phyloP scores from a whole-genome alignment of 2,329 filamentous ascomycete genomes.

The Curvularia sp. region DNA sequence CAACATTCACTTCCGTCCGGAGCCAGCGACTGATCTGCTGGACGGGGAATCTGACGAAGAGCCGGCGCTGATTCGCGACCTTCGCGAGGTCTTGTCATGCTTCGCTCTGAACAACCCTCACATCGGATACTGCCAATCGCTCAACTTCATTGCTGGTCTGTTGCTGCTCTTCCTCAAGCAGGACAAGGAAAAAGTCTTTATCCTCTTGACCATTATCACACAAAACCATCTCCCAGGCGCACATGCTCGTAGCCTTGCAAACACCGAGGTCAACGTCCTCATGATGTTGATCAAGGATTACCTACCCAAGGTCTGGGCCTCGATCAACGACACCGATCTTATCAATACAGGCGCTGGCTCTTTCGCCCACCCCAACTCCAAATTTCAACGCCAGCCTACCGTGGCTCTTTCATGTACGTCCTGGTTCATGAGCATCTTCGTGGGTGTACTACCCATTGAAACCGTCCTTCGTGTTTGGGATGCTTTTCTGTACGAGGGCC shows the following conservation, averaged over 20 bases:
- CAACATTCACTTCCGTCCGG: slow-evolving; percentile 86
- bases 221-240: slow-evolving; percentile 87
- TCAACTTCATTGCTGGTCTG: slow-evolving; percentile 93
- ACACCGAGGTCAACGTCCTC: slow-evolving; percentile 90
- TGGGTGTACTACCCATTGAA: slow-evolving; percentile 90
- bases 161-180: slow-evolving; percentile 81
- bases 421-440: slow-evolving; percentile 98
- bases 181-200: slow-evolving; percentile 90
- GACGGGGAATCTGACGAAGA: slow-evolving; percentile 59
- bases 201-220: slow-evolving; percentile 92
- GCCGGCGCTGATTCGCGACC: slow-evolving; percentile 77
- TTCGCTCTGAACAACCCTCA: slow-evolving; percentile 90
- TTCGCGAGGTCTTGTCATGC: slow-evolving; percentile 85
- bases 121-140: slow-evolving; percentile 93
- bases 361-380: slow-evolving; percentile 43
- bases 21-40: slow-evolving; percentile 43
- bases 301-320: slow-evolving; percentile 83
- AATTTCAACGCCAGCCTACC: slow-evolving; percentile 71
- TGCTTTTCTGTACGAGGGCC: slow-evolving; percentile 93
- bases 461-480: slow-evolving; percentile 94
- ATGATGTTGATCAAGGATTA: slow-evolving; percentile 86
- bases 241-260: slow-evolving; percentile 87
- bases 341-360: slow-evolving; percentile 47
- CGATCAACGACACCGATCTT: slow-evolving; percentile 78
- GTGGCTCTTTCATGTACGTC: slow-evolving; percentile 92